A percentile compares a stretch with the other conserved stretches of the same genome.
Conservation (phyloP, 169 alveolate genomes). For the Amoebophrya sp. region DNA sequence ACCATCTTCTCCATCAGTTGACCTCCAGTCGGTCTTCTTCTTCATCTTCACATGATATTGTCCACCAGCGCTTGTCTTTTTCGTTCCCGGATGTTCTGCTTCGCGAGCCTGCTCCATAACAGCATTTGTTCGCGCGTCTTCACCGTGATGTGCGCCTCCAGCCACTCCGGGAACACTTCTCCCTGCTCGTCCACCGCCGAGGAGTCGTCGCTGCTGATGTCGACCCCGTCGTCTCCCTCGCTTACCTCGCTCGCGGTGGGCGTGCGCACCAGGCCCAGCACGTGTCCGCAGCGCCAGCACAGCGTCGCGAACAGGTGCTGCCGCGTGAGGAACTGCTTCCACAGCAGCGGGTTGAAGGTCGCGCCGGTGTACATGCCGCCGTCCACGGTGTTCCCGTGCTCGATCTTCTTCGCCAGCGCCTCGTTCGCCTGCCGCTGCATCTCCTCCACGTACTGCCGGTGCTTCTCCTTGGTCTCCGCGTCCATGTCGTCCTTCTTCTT, state of each 20-base stretch:
- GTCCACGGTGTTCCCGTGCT: not conserved
- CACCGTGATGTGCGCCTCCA: not conserved
- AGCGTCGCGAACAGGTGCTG: not conserved
- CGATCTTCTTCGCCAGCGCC: not conserved
- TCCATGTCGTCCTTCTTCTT: not conserved
- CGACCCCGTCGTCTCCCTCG: too few species aligned
- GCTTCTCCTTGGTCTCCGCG: not conserved
- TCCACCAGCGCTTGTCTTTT: conserved; percentile 23
- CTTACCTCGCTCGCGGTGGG: not conserved
- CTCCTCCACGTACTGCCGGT: not conserved
- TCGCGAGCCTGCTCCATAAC: not conserved
- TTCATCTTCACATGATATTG: not conserved
- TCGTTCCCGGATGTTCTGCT: conserved; percentile 36
- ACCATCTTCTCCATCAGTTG: too few species aligned
- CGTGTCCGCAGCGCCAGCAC: conserved; percentile 6
- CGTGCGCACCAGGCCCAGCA: not conserved
- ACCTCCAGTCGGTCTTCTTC: too few species aligned
- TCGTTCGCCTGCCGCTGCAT: not conserved
- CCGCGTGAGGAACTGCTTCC: not conserved
- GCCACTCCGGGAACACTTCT: not conserved
- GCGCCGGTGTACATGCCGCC: not conserved
- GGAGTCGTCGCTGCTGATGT: not conserved
- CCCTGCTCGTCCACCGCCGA: not conserved
- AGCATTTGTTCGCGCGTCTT: not conserved
- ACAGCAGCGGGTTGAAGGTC: not conserved